phyloP scores from a whole-genome alignment of 2,329 filamentous ascomycete genomes.

The Cercospora sp. region DNA sequence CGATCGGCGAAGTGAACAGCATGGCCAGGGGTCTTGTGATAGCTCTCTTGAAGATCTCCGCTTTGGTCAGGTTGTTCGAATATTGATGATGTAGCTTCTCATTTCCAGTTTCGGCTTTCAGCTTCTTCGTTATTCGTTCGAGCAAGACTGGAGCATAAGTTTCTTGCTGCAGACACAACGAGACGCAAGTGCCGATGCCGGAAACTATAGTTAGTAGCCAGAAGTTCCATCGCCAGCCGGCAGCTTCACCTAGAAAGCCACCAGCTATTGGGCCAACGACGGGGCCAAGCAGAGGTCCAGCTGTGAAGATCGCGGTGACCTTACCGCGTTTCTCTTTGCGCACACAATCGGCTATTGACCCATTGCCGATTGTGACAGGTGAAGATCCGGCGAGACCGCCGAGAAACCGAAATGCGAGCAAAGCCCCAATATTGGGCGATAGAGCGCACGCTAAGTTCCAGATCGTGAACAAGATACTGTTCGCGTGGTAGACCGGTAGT shows the following conservation, averaged over 20 bases:
- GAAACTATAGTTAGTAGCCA: slow-evolving; percentile 60
- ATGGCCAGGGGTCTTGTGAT: slow-evolving; percentile 57
- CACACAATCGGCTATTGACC: slow-evolving; percentile 17
- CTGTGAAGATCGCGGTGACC: slow-evolving; percentile 21
- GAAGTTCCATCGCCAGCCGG: slow-evolving; percentile 66
- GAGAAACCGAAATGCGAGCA: slow-evolving; percentile 30
- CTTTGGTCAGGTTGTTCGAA: slow-evolving; percentile 41
- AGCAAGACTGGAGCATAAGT: slow-evolving; percentile 51
- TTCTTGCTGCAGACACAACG: slow-evolving; percentile 46
- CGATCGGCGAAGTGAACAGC: slow-evolving; percentile 47
- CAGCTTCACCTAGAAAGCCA: slow-evolving; percentile 50
- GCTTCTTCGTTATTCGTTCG: slow-evolving; percentile 44
- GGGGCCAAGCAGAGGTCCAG: slow-evolving; percentile 35
- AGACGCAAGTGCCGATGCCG: slow-evolving; percentile 32
- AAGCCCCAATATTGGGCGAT: slow-evolving; percentile 28
- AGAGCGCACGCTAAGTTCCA: slow-evolving; percentile 37
- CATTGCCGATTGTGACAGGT: slow-evolving; percentile 15
- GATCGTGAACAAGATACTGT: slow-evolving; percentile 33
- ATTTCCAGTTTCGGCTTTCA: slow-evolving; percentile 52
- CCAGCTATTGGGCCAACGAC: slow-evolving; percentile 51
- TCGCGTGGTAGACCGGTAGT: slow-evolving; percentile 30
- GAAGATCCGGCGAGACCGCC: slow-evolving; percentile 2
- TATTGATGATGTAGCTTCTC: slow-evolving; percentile 41
- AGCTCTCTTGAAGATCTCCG: slow-evolving; percentile 43
- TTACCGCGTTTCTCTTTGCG: slow-evolving; percentile 16